Percentiles rank a stretch among this genome's conserved stretches.
phyloP scores from a whole-genome alignment of 805 yeast species.

The Sporopachydermia quercuum region DNA sequence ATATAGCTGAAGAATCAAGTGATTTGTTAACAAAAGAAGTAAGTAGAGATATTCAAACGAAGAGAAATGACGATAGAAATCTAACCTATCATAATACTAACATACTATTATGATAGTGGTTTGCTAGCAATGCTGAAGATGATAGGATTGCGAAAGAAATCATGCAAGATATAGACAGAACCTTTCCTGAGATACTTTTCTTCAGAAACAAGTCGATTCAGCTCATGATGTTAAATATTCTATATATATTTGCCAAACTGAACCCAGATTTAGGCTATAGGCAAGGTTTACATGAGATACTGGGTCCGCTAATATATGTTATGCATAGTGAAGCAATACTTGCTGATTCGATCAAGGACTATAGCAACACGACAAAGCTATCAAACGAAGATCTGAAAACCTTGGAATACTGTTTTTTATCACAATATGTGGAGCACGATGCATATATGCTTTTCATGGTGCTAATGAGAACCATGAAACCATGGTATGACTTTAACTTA shows the following conservation, averaged over 20 bases:
- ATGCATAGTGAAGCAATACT: constrained; percentile 2
- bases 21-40: background rate
- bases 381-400: constrained; percentile 5
- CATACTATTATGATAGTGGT: too few relatives aligned
- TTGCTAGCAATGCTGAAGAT: constrained; percentile 3
- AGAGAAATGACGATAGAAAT: too few relatives aligned
- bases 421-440: constrained; percentile 15
- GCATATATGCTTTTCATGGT: constrained; percentile 15
- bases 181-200: constrained; percentile 19
- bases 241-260: constrained; percentile 31
- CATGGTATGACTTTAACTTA: constrained; percentile 14
- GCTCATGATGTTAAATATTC: constrained; percentile 21
- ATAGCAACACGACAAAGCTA: constrained; percentile 1
- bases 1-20: background rate
- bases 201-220: constrained; percentile 15
- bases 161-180: constrained; percentile 18
- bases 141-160: constrained; percentile 12
- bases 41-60: too few relatives aligned
- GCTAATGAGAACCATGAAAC: constrained; percentile 16
- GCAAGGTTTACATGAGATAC: constrained; percentile 41
- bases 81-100: too few relatives aligned
- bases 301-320: constrained; percentile 27
- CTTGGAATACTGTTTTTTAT: constrained; percentile 8
- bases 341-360: background rate
- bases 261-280: constrained; percentile 33